Percentiles rank a stretch among this genome's conserved stretches.
Evolutionary conservation across 2,329 filamentous ascomycete species (phyloP).

Genomic region (Knufia petricola): DNA sequence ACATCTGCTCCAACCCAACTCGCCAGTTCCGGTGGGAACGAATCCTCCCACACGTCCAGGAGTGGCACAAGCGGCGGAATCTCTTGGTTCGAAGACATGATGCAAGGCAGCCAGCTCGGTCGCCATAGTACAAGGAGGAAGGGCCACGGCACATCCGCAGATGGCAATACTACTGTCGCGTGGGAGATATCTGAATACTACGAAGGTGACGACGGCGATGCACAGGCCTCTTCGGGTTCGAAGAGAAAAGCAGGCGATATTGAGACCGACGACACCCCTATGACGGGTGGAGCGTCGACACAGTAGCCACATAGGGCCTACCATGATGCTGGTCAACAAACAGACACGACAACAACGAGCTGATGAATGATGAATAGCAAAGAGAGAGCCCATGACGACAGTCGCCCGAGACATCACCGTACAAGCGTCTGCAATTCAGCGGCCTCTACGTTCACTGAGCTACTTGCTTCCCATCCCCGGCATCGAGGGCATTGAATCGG

Average conservation of each 20-base stretch:
- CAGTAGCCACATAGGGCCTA: background rate
- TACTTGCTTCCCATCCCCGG: constrained; percentile 6
- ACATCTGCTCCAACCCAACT: background rate
- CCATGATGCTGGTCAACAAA: background rate
- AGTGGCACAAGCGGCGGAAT: constrained; percentile 44
- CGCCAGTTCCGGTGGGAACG: constrained; percentile 20
- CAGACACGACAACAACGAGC: background rate
- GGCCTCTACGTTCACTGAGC: background rate
- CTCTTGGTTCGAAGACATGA: constrained; percentile 77
- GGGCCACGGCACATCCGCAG: constrained; percentile 50
- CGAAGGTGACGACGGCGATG: constrained; percentile 11
- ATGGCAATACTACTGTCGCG: constrained; percentile 59
- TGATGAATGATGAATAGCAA: background rate
- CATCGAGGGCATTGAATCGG: constrained; percentile 5
- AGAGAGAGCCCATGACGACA: no score
- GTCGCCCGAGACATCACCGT: no score
- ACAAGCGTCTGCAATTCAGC: background rate
- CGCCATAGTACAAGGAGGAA: constrained; percentile 51
- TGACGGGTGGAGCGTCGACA: constrained; percentile 12
- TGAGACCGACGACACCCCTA: constrained; percentile 13
- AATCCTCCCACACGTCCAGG: constrained; percentile 21
- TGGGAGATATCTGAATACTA: constrained; percentile 75
- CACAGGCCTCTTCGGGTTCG: constrained; percentile 12
- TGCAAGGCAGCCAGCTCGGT: constrained; percentile 65
- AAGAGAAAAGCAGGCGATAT: constrained; percentile 21